phyloP scores from a whole-genome alignment of 805 yeast genomes.

The Citeromyces matritensis region DNA sequence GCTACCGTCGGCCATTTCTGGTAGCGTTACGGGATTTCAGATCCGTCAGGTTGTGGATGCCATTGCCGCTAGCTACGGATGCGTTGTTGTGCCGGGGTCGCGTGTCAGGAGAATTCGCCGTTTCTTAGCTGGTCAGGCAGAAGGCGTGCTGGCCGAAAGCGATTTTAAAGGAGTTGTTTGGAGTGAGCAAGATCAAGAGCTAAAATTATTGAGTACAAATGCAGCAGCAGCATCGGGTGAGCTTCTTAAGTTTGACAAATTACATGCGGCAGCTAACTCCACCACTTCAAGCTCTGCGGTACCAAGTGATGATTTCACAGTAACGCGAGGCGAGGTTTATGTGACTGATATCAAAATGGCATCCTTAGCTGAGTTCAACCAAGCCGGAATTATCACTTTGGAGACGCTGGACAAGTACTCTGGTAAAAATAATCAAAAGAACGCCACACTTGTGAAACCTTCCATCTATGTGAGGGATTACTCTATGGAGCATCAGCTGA shows the following conservation, averaged over 20 bases:
- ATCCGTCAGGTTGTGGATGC: slow-evolving; percentile 70
- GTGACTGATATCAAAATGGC: slow-evolving; percentile 72
- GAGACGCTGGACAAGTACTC: slow-evolving; percentile 50
- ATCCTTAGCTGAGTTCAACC: slow-evolving; percentile 35
- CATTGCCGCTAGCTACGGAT: slow-evolving; percentile 74
- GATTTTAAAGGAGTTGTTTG: slow-evolving; percentile 88
- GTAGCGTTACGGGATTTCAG: slow-evolving; percentile 45
- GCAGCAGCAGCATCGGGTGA: slow-evolving; percentile 17
- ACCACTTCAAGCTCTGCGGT: slow-evolving; percentile 37
- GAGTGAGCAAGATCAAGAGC: slow-evolving; percentile 75
- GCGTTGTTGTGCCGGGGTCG: slow-evolving; percentile 84
- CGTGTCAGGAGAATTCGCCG: slow-evolving; percentile 84
- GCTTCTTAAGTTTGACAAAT: slow-evolving; percentile 21
- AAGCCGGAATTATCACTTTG: slow-evolving; percentile 54
- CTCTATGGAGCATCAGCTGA: slow-evolving; percentile 59
- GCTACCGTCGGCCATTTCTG: slow-evolving; percentile 36
- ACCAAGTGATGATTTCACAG: slow-evolving; percentile 63
- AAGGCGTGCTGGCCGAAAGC: slow-evolving; percentile 80
- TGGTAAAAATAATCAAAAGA: slow-evolving; percentile 43
- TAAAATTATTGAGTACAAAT: slow-evolving; percentile 26
- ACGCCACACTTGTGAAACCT: slow-evolving; percentile 41
- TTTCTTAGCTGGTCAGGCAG: slow-evolving; percentile 92
- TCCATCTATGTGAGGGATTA: slow-evolving; percentile 76
- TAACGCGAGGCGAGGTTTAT: slow-evolving; percentile 76
- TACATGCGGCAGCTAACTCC: slow-evolving; percentile 12